These are phyloP conservation scores for Cicer pinnatifidum DNA, from an alignment of 306 rosid species.

Conservation along the genomic window DNA sequence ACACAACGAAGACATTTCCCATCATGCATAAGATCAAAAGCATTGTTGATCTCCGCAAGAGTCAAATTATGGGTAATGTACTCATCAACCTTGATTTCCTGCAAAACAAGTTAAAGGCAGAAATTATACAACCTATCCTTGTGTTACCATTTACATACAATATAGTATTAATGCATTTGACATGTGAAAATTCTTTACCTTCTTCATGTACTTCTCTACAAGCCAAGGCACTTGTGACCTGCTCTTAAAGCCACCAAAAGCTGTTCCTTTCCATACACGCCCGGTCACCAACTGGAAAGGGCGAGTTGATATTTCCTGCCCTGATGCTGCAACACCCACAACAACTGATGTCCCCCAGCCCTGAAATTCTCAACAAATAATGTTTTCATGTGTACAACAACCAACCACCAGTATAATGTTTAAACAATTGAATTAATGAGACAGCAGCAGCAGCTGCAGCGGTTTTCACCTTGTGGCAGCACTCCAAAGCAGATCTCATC, in stretches of 20 bases:
- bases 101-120: constrained; percentile 40
- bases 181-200: constrained; percentile 56
- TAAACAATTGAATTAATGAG: constrained; percentile 35
- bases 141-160: constrained; percentile 32
- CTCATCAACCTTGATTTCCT: constrained; percentile 96
- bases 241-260: constrained; percentile 95
- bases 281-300: constrained; percentile 95
- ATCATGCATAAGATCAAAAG: constrained; percentile 83
- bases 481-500: constrained; percentile 90
- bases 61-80: constrained; percentile 82
- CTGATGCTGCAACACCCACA: constrained; percentile 94
- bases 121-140: not conserved
- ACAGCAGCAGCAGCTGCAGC: not conserved
- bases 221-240: constrained; percentile 99
- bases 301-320: constrained; percentile 92
- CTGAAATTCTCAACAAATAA: constrained; percentile 49
- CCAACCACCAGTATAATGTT: constrained; percentile 17
- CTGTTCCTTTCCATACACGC: constrained; percentile 97
- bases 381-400: constrained; percentile 15
- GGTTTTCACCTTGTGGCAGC: constrained; percentile 81
- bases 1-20: constrained; percentile 89
- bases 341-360: constrained; percentile 96
- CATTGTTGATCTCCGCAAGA: constrained; percentile 80
- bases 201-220: constrained; percentile 90
- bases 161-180: constrained; percentile 13